Base-by-base conservation (phyloP, 1,284 basidiomycete species). In the Apiotrichum mycotoxinovorans region DNA sequence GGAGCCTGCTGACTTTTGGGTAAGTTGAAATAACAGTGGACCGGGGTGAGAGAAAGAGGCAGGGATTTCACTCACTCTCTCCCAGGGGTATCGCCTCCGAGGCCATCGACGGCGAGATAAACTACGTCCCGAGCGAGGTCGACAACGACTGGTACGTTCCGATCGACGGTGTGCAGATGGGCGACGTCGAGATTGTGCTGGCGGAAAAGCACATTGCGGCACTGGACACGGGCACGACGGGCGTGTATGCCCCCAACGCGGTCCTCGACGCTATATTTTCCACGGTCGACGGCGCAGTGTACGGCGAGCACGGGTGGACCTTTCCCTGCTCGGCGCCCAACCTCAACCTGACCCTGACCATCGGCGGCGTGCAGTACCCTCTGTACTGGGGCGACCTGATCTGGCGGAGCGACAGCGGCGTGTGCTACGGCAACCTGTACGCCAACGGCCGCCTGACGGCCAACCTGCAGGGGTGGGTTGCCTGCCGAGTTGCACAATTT, bases 291-390 rank as follows among this genome's bases (percentile, higher is more conserved):
- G 51, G 54, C 20, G 47, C 58, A 41, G 37, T n/a, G 1, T 8
- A 38, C 37, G 37, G 37, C 17, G 11, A n/a, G 15, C 37, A 18
- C 18, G 10, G 40, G 40, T 20, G 20, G 40, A n/a, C 26, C 3
- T 20, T 46, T 18, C 46, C 46, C 20, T 48, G 46, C 46, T 15
- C 35, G 10, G 27, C 45, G 30, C 14, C 45, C 4, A 35, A 48
- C 11, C 20, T 48, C 46, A 48, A 48, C 54, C 80, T 91, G 23
- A 73, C 83, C 1, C 70, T 98, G 57, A 83, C 83, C 0, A 97
- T 96, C 69, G 56, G 27, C 5, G 51, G 53, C 12, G n/a, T 17
- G 12, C 22, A 25, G 5, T 48, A 17, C 22, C 33, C 30, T 14
- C 11, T 48, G 8, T 48, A 48, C 46, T 48, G 46, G 46, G 46